Evolutionary conservation across 2,329 filamentous ascomycete genomes (phyloP).

Genomic region (Penicillium sumatraense): DNA sequence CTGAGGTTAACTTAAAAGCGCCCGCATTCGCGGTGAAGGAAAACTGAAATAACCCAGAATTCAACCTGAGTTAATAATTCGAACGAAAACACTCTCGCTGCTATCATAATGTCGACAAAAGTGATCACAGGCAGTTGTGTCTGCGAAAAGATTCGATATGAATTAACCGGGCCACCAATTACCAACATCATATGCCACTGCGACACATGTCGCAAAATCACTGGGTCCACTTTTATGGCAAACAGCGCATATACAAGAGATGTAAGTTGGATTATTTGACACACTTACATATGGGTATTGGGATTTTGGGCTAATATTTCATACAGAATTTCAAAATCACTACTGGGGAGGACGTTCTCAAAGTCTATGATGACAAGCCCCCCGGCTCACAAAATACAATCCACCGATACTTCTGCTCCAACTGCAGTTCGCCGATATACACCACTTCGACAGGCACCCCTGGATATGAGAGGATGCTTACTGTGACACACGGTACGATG

Average conservation of each 20-base stretch:
- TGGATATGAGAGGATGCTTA: not conserved
- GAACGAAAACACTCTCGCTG: not conserved
- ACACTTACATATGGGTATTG: too few species aligned
- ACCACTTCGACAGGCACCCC: not conserved
- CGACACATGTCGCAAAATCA: constrained; percentile 28
- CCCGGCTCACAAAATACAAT: constrained; percentile 13
- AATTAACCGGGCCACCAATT: constrained; percentile 17
- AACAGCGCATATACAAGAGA: constrained; percentile 22
- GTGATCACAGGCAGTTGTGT: constrained; percentile 24
- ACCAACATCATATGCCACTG: constrained; percentile 28
- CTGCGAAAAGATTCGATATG: constrained; percentile 25
- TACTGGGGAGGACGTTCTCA: constrained; percentile 15
- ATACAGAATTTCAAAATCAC: constrained; percentile 19
- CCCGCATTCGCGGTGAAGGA: not conserved
- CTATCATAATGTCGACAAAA: not conserved
- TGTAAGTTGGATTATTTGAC: constrained; percentile 15
- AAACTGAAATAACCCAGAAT: too few species aligned
- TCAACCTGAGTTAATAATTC: not conserved
- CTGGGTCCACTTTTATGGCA: constrained; percentile 26
- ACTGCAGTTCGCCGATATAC: constrained; percentile 23
- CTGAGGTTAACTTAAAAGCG: not conserved
- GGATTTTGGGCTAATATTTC: too few species aligned
- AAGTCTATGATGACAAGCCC: constrained; percentile 17
- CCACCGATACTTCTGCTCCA: constrained; percentile 23
- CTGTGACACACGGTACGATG: constrained; percentile 19